Evolutionary conservation across 805 yeast genomes (phyloP), one percentile per base, ranked within the genome.

Genomic region (Candida oleophila): DNA sequence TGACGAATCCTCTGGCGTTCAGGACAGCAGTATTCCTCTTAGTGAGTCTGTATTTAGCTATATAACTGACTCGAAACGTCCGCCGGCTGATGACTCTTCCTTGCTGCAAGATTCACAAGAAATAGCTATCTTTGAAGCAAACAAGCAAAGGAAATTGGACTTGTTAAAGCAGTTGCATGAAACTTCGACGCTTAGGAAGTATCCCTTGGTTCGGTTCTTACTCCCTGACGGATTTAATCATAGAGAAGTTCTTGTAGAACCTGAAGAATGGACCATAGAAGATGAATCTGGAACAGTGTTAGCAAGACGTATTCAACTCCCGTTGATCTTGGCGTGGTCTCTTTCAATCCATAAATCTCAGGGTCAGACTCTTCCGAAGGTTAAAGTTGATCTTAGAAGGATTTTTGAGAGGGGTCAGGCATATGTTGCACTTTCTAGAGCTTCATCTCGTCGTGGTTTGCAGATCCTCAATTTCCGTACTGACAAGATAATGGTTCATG

Each of bases 371-470:
- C 74, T 87, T 39, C 82, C 79, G 37, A 64, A 88, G 50, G 82
- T 87, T 2, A 80, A 78, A 51, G 89, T 87, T 11, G 91, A 87
- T 56, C 63, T 87, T 41, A 70, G 77, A 21, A 78, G 73, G 51
- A 77, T 81, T 21, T 87, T 87, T 55, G 95, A 87, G 61, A 85
- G 81, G 45, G 96, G 96, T 18, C 96, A 87, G 56, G 89, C 85
- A 3, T 87, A 87, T 56, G 94, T 87, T 32, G 94, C 96, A 0
- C 65, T 87, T 43, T 84, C 90, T 39, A 76, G 96, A 71, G 94
- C 94, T 5, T 83, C 81, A 0, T 78, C 82, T 28, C 79, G 82
- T 51, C 85, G 83, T 1, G 71, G 76, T 18, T 64, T 87, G 18
- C 89, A 87, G 59, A 80, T 87, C 28, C 61, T 74, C 28, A 86